Evolutionary conservation across 352 stramenopile genomes (phyloP).

Genomic region (Phytopythium kandeliae): DNA sequence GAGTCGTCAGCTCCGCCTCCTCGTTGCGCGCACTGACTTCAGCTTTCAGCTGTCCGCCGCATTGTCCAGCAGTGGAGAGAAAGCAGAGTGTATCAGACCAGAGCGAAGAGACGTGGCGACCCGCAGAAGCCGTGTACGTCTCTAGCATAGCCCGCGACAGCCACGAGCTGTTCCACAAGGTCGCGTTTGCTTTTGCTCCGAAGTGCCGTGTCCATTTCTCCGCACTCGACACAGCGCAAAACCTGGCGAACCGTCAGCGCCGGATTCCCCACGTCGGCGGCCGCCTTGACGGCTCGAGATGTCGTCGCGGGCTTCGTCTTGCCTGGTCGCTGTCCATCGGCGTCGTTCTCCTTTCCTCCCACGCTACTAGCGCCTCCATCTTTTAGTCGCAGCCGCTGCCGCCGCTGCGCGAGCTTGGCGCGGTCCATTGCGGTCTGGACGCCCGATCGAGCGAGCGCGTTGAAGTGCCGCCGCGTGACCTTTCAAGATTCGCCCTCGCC

Average conservation of each 20-base stretch:
- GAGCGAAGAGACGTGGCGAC: too few species aligned
- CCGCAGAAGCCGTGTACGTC: too few species aligned
- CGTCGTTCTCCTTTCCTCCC: constrained; percentile 15
- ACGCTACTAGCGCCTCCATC: constrained; percentile 7
- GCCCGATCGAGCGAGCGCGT: not conserved
- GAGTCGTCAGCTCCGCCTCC: not conserved
- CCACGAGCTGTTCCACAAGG: constrained; percentile 38
- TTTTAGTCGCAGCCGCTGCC: constrained; percentile 29
- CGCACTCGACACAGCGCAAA: constrained; percentile 36
- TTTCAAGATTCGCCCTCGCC: constrained; percentile 4
- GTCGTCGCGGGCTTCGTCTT: not conserved
- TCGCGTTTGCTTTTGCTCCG: constrained; percentile 30
- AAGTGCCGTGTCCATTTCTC: constrained; percentile 30
- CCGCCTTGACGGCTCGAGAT: not conserved
- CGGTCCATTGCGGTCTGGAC: constrained; percentile 17
- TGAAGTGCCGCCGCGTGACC: constrained; percentile 1
- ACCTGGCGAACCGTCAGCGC: constrained; percentile 43
- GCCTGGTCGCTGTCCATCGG: not conserved
- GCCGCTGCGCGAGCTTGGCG: constrained; percentile 22
- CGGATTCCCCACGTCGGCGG: constrained; percentile 11
- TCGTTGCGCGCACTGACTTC: not conserved
- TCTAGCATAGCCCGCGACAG: constrained; percentile 34
- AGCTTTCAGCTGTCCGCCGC: not conserved
- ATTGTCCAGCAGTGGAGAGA: too few species aligned
- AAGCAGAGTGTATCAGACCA: too few species aligned